Conservation (phyloP, 75 land plant species). For the Larix kaempferi region DNA sequence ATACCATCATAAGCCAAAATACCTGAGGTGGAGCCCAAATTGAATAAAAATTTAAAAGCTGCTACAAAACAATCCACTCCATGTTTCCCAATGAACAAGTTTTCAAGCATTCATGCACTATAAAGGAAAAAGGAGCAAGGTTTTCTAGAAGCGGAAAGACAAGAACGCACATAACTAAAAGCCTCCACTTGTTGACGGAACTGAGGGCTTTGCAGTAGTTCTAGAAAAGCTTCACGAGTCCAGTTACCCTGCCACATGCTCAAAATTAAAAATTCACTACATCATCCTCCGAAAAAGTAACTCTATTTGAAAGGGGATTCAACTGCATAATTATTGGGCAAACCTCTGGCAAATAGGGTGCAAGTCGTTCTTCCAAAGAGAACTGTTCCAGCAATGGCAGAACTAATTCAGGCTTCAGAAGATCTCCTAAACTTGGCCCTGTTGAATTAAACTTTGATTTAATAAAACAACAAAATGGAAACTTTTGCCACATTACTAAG, state of each 20-base stretch:
- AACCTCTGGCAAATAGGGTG: conserved; percentile 94
- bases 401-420: conserved; percentile 86
- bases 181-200: conserved; percentile 95
- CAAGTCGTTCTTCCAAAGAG: conserved; percentile 66
- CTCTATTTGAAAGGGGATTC: neutral
- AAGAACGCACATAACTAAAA: conserved; percentile 76
- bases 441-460: neutral
- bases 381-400: conserved; percentile 63
- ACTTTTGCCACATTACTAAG: neutral
- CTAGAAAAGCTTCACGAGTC: conserved; percentile 71
- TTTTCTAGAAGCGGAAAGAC: neutral
- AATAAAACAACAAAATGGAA: neutral
- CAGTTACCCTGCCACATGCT: conserved; percentile 61
- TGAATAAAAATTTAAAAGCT: neutral
- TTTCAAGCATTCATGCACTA: too few species aligned
- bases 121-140: too few species aligned
- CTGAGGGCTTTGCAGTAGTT: conserved; percentile 91
- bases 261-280: conserved; percentile 6
- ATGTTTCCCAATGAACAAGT: too few species aligned
- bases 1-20: neutral
- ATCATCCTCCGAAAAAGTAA: neutral
- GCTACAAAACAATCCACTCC: neutral
- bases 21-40: neutral
- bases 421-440: conserved; percentile 89
- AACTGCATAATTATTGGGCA: neutral